phyloP scores from a whole-genome alignment of 306 rosid genomes.

The Quercus wislizeni region DNA sequence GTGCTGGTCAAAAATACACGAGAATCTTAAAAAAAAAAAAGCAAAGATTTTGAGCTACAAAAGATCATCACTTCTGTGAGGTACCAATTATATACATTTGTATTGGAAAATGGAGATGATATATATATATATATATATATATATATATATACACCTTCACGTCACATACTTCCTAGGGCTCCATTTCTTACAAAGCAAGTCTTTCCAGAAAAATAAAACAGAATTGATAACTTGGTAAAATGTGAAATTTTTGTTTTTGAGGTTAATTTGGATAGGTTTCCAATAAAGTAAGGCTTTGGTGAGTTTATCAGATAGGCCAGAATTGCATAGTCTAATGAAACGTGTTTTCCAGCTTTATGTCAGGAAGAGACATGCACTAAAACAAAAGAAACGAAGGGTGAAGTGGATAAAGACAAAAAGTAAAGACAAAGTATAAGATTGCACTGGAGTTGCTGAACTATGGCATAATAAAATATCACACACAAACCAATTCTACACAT shows the following conservation, averaged over 20 bases:
- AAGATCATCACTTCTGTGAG: slow-evolving; percentile 18
- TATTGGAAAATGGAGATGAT: slow-evolving; percentile 17
- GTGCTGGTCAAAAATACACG: slow-evolving; percentile 43
- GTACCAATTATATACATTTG: slow-evolving; percentile 25
- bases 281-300: background rate
- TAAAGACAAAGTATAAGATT: background rate
- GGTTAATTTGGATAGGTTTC: background rate
- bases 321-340: background rate
- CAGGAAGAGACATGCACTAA: background rate
- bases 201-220: background rate
- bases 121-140: no score
- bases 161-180: background rate
- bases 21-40: slow-evolving; percentile 43
- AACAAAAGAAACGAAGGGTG: background rate
- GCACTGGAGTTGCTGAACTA: background rate
- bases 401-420: background rate
- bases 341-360: background rate
- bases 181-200: background rate
- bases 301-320: background rate
- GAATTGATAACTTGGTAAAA: no score
- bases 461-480: background rate
- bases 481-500: background rate
- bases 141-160: background rate
- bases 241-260: background rate
- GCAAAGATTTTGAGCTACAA: slow-evolving; percentile 15